These are phyloP conservation scores for Nicotiana benthamiana DNA, from an alignment of 257 asterid genomes.

Conservation along the genomic window DNA sequence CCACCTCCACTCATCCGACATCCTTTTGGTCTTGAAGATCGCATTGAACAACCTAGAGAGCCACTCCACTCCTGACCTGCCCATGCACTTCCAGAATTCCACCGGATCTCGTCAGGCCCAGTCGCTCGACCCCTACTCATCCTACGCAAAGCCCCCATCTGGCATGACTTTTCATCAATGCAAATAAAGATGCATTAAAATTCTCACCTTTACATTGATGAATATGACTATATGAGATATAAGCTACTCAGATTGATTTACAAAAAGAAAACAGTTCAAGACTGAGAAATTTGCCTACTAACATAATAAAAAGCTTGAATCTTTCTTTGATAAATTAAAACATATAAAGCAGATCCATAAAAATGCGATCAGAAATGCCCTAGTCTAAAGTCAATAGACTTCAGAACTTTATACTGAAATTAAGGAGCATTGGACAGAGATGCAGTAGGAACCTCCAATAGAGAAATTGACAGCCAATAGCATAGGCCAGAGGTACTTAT, in stretches of 20 bases:
- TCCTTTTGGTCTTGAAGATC: too few relatives aligned
- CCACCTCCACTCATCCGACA: too few relatives aligned
- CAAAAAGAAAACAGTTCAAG: not conserved
- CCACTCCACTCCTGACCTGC: too few relatives aligned
- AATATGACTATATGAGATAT: not conserved
- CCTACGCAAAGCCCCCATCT: too few relatives aligned
- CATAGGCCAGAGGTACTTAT: conserved; percentile 62
- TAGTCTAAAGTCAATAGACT: not conserved
- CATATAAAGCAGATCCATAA: not conserved
- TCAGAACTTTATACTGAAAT: not conserved
- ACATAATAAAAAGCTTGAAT: not conserved
- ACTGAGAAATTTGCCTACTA: not conserved
- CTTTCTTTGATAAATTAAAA: not conserved
- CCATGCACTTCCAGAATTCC: too few relatives aligned
- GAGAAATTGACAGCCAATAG: conserved; percentile 69
- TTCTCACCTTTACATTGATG: not conserved
- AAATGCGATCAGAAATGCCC: not conserved
- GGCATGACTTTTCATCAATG: not conserved
- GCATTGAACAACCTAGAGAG: too few relatives aligned
- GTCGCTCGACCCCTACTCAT: too few relatives aligned
- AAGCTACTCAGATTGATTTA: not conserved
- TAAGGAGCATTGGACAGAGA: not conserved
- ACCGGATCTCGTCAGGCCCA: too few relatives aligned
- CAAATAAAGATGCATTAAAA: not conserved
- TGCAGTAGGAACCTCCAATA: conserved; percentile 54